Evolutionary conservation across 2,329 filamentous ascomycete species (phyloP).

Genomic region (Fusarium agapanthi): DNA sequence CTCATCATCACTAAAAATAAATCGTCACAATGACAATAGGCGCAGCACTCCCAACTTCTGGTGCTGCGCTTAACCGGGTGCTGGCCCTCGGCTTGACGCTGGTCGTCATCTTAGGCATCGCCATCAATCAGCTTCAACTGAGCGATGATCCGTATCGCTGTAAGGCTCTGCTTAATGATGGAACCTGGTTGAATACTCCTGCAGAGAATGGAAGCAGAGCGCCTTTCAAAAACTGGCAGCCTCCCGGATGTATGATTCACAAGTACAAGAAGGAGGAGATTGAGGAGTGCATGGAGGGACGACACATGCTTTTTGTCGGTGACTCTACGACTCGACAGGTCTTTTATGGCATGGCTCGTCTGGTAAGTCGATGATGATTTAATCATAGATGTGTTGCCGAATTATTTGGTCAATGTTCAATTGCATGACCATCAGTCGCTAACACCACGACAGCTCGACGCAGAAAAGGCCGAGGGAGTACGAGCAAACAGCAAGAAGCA

Average conservation of each 20-base stretch:
- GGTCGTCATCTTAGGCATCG: conserved; percentile 34
- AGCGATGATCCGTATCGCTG: conserved; percentile 62
- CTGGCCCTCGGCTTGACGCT: conserved; percentile 32
- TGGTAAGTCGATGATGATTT: conserved; percentile 34
- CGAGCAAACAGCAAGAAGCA: conserved; percentile 27
- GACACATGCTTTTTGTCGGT: conserved; percentile 65
- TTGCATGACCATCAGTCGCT: background rate
- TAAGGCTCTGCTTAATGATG: conserved; percentile 57
- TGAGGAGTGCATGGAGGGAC: conserved; percentile 58
- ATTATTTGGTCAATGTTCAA: background rate
- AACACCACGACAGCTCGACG: conserved; percentile 27
- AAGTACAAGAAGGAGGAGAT: conserved; percentile 63
- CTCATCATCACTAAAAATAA: background rate
- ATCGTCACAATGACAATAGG: conserved; percentile 20
- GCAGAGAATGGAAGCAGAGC: conserved; percentile 41
- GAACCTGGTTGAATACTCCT: conserved; percentile 56
- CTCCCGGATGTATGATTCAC: conserved; percentile 66
- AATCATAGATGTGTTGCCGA: background rate
- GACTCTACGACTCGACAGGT: conserved; percentile 67
- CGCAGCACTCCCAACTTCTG: conserved; percentile 13
- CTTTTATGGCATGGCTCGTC: conserved; percentile 59
- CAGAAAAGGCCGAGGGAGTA: conserved; percentile 23
- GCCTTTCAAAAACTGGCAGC: conserved; percentile 63
- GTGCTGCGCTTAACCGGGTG: conserved; percentile 28
- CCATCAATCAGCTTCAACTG: conserved; percentile 25